Conservation (phyloP, 495 filamentous ascomycete genomes). For the Polyplosphaeria fusca region DNA sequence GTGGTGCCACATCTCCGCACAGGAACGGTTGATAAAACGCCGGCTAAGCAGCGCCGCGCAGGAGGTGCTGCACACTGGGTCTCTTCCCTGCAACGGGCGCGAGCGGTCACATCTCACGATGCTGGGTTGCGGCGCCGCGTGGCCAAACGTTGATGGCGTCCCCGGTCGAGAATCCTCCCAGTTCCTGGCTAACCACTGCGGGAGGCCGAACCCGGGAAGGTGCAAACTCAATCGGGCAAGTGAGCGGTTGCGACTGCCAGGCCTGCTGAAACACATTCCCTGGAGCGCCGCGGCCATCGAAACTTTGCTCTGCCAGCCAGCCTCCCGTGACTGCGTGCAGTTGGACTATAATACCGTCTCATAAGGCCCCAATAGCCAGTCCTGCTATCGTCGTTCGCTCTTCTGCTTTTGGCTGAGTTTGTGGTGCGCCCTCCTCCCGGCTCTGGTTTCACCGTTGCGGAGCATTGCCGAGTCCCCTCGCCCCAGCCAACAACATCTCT, state of each 20-base stretch:
- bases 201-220: background rate
- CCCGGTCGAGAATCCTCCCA: background rate
- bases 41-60: background rate
- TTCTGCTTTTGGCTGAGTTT: background rate
- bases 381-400: slow-evolving; percentile 11
- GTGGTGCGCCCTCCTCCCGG: slow-evolving; percentile 12
- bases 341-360: slow-evolving; percentile 14
- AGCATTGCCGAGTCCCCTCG: slow-evolving; percentile 4
- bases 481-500: slow-evolving; percentile 11
- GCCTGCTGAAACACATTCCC: background rate
- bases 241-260: background rate
- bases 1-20: background rate
- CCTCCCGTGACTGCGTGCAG: background rate
- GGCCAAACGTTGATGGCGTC: background rate
- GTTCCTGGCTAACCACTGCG: background rate
- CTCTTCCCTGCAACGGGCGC: background rate
- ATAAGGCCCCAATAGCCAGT: background rate
- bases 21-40: background rate
- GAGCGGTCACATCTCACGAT: background rate
- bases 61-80: background rate
- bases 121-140: background rate
- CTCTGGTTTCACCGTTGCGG: slow-evolving; percentile 8
- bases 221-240: background rate
- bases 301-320: background rate
- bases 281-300: background rate